These are phyloP conservation scores for Herpetospermum pedunculosum DNA, from an alignment of 306 rosid species.

Conservation along the genomic window DNA sequence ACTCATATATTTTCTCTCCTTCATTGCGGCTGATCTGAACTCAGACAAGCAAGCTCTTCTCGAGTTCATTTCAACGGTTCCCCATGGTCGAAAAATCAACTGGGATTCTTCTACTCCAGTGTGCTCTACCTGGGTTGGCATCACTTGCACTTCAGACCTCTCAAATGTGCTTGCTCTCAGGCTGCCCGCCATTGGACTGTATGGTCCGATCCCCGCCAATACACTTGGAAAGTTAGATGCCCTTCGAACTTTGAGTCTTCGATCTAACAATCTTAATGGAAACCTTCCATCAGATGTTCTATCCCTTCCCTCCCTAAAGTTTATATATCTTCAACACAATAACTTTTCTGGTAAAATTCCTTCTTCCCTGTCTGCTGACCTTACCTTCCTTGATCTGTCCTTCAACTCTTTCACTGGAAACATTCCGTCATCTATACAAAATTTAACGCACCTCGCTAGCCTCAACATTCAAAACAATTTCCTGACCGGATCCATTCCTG, in stretches of 20 bases:
- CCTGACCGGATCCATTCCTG: conserved; percentile 56
- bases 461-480: conserved; percentile 56
- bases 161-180: conserved; percentile 43
- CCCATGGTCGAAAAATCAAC: conserved; percentile 53
- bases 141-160: conserved; percentile 38
- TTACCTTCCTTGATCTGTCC: conserved; percentile 63
- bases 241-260: conserved; percentile 58
- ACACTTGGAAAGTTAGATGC: conserved; percentile 57
- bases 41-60: conserved; percentile 81
- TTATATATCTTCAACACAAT: conserved; percentile 53
- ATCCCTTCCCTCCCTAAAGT: conserved; percentile 52
- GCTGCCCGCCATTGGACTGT: conserved; percentile 59
- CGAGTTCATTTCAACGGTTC: conserved; percentile 48
- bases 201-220: conserved; percentile 49
- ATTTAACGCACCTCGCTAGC: conserved; percentile 34
- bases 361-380: conserved; percentile 30
- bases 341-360: conserved; percentile 55
- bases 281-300: conserved; percentile 53
- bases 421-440: conserved; percentile 40
- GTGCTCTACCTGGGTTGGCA: conserved; percentile 72
- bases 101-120: conserved; percentile 51
- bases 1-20: conserved; percentile 19
- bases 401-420: conserved; percentile 53
- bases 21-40: conserved; percentile 35
- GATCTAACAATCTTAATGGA: conserved; percentile 57